Base-by-base conservation (phyloP, 768 basidiomycete genomes). In the Crepidotus variabilis region DNA sequence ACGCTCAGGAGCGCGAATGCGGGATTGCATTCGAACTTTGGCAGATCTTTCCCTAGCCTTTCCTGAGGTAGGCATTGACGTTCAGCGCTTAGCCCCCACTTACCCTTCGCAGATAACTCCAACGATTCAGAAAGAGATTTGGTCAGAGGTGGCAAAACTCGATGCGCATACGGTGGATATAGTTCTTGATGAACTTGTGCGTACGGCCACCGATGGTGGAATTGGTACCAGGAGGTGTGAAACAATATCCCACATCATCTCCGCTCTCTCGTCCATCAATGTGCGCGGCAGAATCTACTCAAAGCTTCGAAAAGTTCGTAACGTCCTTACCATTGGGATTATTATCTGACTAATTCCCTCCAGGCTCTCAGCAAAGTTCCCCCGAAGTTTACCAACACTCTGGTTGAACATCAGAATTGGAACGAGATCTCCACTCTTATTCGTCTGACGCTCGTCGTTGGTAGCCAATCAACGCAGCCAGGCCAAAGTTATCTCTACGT, bases 181-280 rank as follows among this genome's bases (percentile, higher is more conserved):
- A 22, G 83, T 91, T 34, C 65, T 94, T 24, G 88, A 91, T 46
- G 93, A 94, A 69, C 68, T 95, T 50, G 78, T 94, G 52, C 82
- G 90, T 18, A 82, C 87, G 5, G 94, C 92, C 1, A 80, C 86
- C n/a, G 93, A 94, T 66, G 87, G 88, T 34, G 92, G 90, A 0
- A 78, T 90, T 34, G 90, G 87, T 16, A 87, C 88, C 6, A 73
- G 78, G 22, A 78, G 88, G 58, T 91, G 88, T 58, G 92, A 93
- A 71, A 81, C 80, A 2, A 82, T 93, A 36, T 83, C 86, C 5
- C 82, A 90, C 36, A 85, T 88, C 9, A 77, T 94, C 52, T 81
- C 87, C 2, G 82, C 86, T 1, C 71, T 94, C 49, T 84, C 90
- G 0, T 89, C 89, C 2, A 86, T 92, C 60, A 81, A 82, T 55